Base-by-base conservation (phyloP, 208 protist genomes). In the Zelonia costaricensis region DNA sequence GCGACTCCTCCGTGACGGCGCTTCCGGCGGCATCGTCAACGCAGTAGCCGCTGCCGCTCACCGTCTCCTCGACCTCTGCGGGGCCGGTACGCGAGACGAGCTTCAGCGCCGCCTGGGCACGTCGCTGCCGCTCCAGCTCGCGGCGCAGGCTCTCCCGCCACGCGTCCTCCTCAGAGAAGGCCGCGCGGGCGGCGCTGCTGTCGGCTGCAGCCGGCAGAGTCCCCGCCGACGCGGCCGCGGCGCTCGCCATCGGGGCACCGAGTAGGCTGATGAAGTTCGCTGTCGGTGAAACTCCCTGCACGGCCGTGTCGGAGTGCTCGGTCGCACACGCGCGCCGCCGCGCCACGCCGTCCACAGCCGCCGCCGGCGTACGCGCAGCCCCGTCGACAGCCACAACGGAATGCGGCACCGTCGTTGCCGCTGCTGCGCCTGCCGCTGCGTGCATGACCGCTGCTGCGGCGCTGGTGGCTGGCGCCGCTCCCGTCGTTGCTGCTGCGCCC, bases 111-210 rank as follows among this genome's bases (percentile, higher is more conserved):
- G 69, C 66, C 52, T 73, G 66, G 36, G 38, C 59, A 2, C 59
- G 57, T 25, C 58, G 66, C 52, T 73, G 66, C 18, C 66, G 66
- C 43, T 73, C 66, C 5, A 73, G 23, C 66, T 73, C 66, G 22
- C 66, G 66, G n/a, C 62, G 58, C 16, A 73, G 35, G 23, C 66
- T 73, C 22, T 66, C 36, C 7, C 52, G 48, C 66, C 66, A 73
- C 38, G 66, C 66, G 39, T 73, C 58, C 45, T 66, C 66, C 36
- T 65, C 66, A 15, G 35, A 49, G 38, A 73, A 73, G 36, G 53
- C 66, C 4, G 58, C 58, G 27, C 66, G 58, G 18, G 66, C 66
- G 2, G 59, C 58, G 30, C 55, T 35, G 27, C 54, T 65, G 10
- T 54, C 57, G 30, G 40, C 48, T 2, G 39, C 12, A 30, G 18